These are phyloP conservation scores for Cylindrotheca closterium DNA, from an alignment of 108 stramenopile genomes.

Conservation along the genomic window DNA sequence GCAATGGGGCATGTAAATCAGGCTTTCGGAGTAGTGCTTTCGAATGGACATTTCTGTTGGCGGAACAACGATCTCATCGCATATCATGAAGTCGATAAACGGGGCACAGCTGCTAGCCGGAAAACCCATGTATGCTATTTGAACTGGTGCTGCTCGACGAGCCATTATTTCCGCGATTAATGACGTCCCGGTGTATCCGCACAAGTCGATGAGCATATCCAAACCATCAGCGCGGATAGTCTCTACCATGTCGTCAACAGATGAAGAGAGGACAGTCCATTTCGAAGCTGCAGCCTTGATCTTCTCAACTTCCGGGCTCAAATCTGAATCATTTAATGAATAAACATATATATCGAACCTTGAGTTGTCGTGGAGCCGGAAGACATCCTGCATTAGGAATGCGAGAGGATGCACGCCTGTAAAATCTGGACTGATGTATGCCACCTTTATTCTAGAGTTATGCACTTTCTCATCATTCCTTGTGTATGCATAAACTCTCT, in stretches of 20 bases:
- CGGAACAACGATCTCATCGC: conserved; percentile 65
- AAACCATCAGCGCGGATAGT: conserved; percentile 56
- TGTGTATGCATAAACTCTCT: background rate
- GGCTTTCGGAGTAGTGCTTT: conserved; percentile 61
- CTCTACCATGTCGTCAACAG: conserved; percentile 50
- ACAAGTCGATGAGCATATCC: conserved; percentile 83
- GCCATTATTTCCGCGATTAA: conserved; percentile 56
- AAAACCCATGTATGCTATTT: conserved; percentile 81
- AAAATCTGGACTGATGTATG: conserved; percentile 83
- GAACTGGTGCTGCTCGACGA: conserved; percentile 42
- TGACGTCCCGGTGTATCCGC: conserved; percentile 83
- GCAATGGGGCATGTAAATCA: conserved; percentile 81
- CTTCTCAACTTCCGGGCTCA: conserved; percentile 46
- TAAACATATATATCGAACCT: conserved; percentile 70
- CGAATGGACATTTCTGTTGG: conserved; percentile 26
- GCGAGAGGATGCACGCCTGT: conserved; percentile 81
- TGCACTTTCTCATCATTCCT: conserved; percentile 3
- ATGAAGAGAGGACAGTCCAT: conserved; percentile 48
- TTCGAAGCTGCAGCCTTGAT: conserved; percentile 50
- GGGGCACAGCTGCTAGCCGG: conserved; percentile 74
- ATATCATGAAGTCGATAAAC: conserved; percentile 69
- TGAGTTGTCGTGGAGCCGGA: conserved; percentile 70
- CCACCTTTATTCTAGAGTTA: conserved; percentile 43
- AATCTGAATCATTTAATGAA: conserved; percentile 44
- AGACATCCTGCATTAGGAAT: conserved; percentile 88